phyloP scores from a whole-genome alignment of 768 basidiomycete genomes.

The Termitomyces sp. region DNA sequence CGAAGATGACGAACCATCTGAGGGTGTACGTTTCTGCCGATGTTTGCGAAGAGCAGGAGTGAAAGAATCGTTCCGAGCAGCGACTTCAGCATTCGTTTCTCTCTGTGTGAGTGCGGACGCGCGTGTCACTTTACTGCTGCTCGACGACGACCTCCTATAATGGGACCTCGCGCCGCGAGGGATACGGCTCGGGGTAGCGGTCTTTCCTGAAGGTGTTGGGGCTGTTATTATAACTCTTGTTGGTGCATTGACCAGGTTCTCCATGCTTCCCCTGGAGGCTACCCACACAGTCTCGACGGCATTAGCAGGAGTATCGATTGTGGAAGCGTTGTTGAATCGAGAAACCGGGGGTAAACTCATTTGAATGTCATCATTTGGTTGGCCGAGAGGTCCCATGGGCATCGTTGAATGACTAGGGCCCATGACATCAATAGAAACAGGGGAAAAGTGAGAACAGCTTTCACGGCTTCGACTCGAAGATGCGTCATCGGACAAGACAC shows the following conservation, averaged over 20 bases:
- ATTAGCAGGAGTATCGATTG: slow-evolving; percentile 3
- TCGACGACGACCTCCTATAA: slow-evolving; percentile 24
- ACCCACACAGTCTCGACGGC: slow-evolving; percentile 10
- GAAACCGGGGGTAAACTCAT: background rate
- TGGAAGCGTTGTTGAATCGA: background rate
- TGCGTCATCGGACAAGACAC: slow-evolving; percentile 31
- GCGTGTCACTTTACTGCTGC: slow-evolving; percentile 20
- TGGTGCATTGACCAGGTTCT: slow-evolving; percentile 40
- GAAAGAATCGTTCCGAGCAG: slow-evolving; percentile 21
- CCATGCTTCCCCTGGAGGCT: slow-evolving; percentile 26
- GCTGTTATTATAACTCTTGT: slow-evolving; percentile 50
- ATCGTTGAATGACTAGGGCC: slow-evolving; percentile 13
- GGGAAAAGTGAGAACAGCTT: slow-evolving; percentile 24
- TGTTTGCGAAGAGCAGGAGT: slow-evolving; percentile 27
- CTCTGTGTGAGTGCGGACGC: slow-evolving; percentile 21
- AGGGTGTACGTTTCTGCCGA: slow-evolving; percentile 22
- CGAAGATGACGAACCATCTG: slow-evolving; percentile 20
- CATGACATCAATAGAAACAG: slow-evolving; percentile 17
- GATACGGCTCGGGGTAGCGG: slow-evolving; percentile 28
- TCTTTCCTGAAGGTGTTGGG: slow-evolving; percentile 40
- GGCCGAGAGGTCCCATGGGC: slow-evolving; percentile 12
- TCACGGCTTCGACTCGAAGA: slow-evolving; percentile 14
- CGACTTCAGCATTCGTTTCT: slow-evolving; percentile 16
- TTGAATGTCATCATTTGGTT: background rate
- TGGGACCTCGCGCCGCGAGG: slow-evolving; percentile 39